A percentile compares a stretch with the other conserved stretches of the same genome.
Conservation (phyloP, 345 rosid genomes). For the Boechera divaricarpa region DNA sequence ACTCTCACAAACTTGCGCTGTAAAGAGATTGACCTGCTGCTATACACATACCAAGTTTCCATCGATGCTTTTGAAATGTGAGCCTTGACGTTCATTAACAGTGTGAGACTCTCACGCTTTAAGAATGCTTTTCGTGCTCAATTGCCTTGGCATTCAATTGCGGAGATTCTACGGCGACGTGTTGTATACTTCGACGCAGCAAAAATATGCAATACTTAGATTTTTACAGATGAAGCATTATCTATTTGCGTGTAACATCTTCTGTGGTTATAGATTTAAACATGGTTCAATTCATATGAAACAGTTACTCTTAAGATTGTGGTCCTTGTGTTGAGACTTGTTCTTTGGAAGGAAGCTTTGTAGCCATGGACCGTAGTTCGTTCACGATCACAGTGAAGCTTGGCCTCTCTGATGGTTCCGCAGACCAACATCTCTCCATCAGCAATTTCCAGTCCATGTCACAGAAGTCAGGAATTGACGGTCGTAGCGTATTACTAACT, state of each 20-base stretch:
- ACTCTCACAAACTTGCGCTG: no score
- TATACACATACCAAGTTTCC: not conserved
- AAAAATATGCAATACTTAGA: not conserved
- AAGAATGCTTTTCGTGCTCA: not conserved
- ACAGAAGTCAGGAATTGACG: not conserved
- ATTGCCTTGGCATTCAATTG: no score
- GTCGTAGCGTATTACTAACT: conserved; percentile 3
- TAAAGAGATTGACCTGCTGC: no score
- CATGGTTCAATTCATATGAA: not conserved
- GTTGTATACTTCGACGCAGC: not conserved
- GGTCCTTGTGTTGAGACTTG: not conserved
- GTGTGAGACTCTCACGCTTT: not conserved
- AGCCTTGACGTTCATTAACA: not conserved
- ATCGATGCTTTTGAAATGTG: not conserved
- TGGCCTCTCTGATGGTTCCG: conserved; percentile 22
- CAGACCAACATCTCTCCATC: conserved; percentile 20
- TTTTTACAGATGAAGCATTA: not conserved
- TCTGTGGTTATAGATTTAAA: not conserved
- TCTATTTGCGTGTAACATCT: not conserved
- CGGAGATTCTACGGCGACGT: no score
- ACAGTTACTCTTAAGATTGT: not conserved
- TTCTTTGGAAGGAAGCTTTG: not conserved
- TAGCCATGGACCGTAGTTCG: conserved; percentile 7
- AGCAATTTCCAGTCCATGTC: conserved; percentile 18
- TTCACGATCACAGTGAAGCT: conserved; percentile 8